phyloP scores from a whole-genome alignment of 2,329 filamentous ascomycete species.

The Fusarium verrucosum region DNA sequence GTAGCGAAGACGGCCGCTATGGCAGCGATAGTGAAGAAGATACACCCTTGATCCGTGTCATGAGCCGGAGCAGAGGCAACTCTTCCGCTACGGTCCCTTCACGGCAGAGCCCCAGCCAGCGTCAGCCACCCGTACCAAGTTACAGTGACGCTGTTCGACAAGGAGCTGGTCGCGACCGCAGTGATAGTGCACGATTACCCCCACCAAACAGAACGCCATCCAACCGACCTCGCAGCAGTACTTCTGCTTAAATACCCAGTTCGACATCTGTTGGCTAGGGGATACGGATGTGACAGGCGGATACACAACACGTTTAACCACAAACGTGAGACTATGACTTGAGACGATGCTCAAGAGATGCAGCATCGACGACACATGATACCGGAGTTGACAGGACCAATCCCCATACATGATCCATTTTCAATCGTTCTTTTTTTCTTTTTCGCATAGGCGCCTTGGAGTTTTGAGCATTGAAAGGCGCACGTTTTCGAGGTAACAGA shows the following conservation, averaged over 20 bases:
- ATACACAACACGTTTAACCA: background rate
- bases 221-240: slow-evolving; percentile 33
- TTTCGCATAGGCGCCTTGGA: slow-evolving; percentile 42
- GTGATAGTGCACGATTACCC: slow-evolving; percentile 38
- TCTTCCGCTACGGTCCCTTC: slow-evolving; percentile 56
- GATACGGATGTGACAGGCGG: background rate
- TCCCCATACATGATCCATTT: slow-evolving; percentile 36
- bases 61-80: slow-evolving; percentile 61
- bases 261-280: background rate
- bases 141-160: slow-evolving; percentile 79
- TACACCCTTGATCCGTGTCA: slow-evolving; percentile 60
- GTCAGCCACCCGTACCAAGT: slow-evolving; percentile 76
- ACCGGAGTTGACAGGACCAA: slow-evolving; percentile 38
- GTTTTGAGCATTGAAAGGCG: slow-evolving; percentile 38
- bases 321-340: slow-evolving; percentile 7
- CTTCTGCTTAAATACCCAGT: slow-evolving; percentile 19
- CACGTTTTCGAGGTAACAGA: slow-evolving; percentile 22
- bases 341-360: slow-evolving; percentile 19
- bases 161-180: slow-evolving; percentile 50
- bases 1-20: slow-evolving; percentile 65
- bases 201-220: slow-evolving; percentile 24
- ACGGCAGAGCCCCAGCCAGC: slow-evolving; percentile 36
- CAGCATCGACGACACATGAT: slow-evolving; percentile 31
- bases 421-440: slow-evolving; percentile 37
- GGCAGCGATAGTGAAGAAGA: slow-evolving; percentile 69